Evolutionary conservation across 2,329 filamentous ascomycete genomes (phyloP).

Genomic region (Byssochlamys sp.): DNA sequence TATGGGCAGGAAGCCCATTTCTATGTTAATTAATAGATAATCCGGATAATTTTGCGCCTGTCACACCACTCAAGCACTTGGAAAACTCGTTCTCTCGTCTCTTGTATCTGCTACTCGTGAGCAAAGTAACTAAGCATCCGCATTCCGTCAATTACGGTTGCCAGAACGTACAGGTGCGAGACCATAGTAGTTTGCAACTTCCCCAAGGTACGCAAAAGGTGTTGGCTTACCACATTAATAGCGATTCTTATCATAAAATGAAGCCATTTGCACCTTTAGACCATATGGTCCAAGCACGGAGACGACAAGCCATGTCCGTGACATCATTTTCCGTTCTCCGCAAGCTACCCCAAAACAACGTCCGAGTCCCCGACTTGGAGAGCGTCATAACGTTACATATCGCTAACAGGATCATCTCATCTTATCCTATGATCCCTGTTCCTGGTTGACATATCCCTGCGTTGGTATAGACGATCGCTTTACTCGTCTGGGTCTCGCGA

Average conservation of each 20-base stretch:
- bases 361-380: not conserved
- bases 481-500: not conserved
- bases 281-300: not conserved
- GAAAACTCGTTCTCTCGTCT: not conserved
- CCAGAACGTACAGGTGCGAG: not conserved
- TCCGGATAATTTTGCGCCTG: not conserved
- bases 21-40: not conserved
- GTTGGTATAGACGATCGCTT: not conserved
- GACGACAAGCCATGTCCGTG: not conserved
- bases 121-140: not conserved
- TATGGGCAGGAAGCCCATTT: not conserved
- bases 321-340: not conserved
- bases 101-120: not conserved
- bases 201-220: no score
- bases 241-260: not conserved
- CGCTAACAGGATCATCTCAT: not conserved
- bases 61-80: not conserved
- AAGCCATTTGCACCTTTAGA: not conserved
- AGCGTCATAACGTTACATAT: not conserved
- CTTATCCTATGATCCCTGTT: not conserved
- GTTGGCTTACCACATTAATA: not conserved
- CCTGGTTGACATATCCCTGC: not conserved
- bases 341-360: not conserved
- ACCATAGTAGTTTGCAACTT: no score
- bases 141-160: not conserved